Evolutionary conservation across 2,329 filamentous ascomycete genomes (phyloP), one percentile per base, ranked within the genome.

Genomic region (Botrytis tulipae): DNA sequence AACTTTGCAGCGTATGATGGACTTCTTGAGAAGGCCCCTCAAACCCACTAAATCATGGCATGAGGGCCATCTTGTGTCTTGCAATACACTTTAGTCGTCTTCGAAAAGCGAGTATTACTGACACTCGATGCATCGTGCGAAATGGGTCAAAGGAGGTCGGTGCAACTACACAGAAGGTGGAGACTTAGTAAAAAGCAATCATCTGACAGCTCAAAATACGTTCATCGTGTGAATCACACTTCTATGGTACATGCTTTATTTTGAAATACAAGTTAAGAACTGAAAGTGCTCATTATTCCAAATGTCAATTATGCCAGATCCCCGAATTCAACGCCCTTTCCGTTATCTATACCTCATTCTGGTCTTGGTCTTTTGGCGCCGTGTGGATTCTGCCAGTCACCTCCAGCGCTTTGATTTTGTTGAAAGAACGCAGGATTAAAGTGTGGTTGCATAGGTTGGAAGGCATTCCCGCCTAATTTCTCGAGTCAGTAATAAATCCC

Each of bases 311-410:
- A 70, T 73, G 57, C 46, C 65, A 61, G 71, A 40, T 42, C 37
- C 29, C 62, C 42, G 14, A 61, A 32, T 44, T 67, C 20, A 73
- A 73, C 71, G 71, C 71, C 71, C 71, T 57, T 60, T 51, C 54
- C 51, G 14, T 61, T 59, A 25, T 62, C 70, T 46, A 66, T 37
- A 42, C 37, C 51, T 76, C 77, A 81, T 69, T 95, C 93, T 75
- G 92, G 92, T 76, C 93, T 88, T 77, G 92, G 91, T 77, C 93
- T 87, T 84, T 96, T 96, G 5, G 91, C 90, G 44, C 92, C 92
- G 78, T 95, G 93, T 9, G 93, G 93, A 79, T 95, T 95, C 86
- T 92, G 93, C 82, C 89, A 90, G 72, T 91, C 90, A 66, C 82
- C 84, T 59, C 83, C 83, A 66, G 82, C 82, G 60, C 81, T 82